Conservation (phyloP, 2,329 filamentous ascomycete species). For the Acarospora socialis region DNA sequence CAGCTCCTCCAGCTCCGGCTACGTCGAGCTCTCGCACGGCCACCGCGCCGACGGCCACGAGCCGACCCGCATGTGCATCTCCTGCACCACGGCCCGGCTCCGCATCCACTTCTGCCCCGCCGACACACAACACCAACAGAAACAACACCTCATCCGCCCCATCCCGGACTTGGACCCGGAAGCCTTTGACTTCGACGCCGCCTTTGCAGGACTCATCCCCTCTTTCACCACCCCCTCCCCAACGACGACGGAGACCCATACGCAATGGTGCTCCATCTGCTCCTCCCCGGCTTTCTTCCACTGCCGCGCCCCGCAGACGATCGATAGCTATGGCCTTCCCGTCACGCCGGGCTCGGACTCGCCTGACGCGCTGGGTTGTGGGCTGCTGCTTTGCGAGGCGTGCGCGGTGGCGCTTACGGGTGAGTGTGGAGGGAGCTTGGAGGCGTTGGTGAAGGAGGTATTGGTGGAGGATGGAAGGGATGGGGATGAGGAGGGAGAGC, state of each 20-base stretch:
- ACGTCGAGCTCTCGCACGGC: conserved; percentile 26
- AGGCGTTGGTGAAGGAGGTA: conserved; percentile 14
- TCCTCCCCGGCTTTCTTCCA: conserved; percentile 24
- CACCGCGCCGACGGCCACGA: conserved; percentile 21
- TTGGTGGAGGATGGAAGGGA: conserved; percentile 10
- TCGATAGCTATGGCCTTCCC: conserved; percentile 6
- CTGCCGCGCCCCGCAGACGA: conserved; percentile 17
- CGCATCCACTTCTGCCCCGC: conserved; percentile 25
- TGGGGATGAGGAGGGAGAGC: conserved; percentile 9
- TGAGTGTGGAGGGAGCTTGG: conserved; percentile 15
- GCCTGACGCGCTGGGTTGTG: conserved; percentile 16
- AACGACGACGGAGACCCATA: conserved; percentile 10
- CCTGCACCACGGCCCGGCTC: conserved; percentile 23
- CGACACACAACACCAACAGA: too few species aligned
- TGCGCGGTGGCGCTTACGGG: conserved; percentile 16
- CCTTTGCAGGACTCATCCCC: conserved; percentile 14
- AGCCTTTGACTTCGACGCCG: conserved; percentile 16
- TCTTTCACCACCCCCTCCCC: too few species aligned
- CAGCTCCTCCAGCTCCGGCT: too few species aligned
- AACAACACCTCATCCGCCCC: conserved; percentile 19
- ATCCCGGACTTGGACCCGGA: conserved; percentile 13
- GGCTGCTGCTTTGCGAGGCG: conserved; percentile 19
- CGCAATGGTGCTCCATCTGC: conserved; percentile 29
- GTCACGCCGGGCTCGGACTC: not conserved
- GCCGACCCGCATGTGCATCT: conserved; percentile 25